Conservation (phyloP, 768 basidiomycete species). For the Hemileccinum rubropunctum region DNA sequence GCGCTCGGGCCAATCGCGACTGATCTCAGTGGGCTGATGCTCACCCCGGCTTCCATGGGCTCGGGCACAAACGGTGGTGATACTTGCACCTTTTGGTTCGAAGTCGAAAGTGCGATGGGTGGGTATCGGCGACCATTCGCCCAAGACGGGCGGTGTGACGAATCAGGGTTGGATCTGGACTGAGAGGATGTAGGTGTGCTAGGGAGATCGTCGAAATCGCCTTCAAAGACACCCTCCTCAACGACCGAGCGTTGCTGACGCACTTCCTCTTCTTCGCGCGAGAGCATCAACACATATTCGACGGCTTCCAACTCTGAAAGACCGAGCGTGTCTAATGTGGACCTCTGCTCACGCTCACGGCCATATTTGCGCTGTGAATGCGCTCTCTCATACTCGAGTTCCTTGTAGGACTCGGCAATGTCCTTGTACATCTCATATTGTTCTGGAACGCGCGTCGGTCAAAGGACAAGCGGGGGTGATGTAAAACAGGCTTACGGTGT, state of each 20-base stretch:
- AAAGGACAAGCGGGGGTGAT: neutral
- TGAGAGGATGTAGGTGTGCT: constrained; percentile 16
- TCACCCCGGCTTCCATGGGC: constrained; percentile 52
- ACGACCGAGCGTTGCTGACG: constrained; percentile 11
- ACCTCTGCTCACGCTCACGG: constrained; percentile 56
- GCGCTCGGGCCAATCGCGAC: constrained; percentile 2
- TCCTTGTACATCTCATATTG: constrained; percentile 61
- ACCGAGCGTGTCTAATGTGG: constrained; percentile 59
- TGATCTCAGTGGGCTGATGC: constrained; percentile 27
- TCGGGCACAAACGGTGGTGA: constrained; percentile 50
- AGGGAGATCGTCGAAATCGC: constrained; percentile 36
- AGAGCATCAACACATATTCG: constrained; percentile 82
- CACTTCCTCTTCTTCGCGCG: constrained; percentile 63
- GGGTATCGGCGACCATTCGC: constrained; percentile 29
- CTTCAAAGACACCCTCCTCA: constrained; percentile 58
- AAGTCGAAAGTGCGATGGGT: constrained; percentile 26
- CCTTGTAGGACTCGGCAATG: constrained; percentile 55
- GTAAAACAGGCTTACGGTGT: constrained; percentile 37
- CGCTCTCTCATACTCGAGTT: constrained; percentile 51
- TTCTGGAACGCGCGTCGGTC: constrained; percentile 37
- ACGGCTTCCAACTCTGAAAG: constrained; percentile 72
- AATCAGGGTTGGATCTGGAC: constrained; percentile 5
- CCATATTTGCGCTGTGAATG: constrained; percentile 37
- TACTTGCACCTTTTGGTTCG: constrained; percentile 55
- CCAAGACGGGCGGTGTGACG: neutral